These are phyloP conservation scores for Tuber calosporum DNA, from an alignment of 495 filamentous ascomycete species.

Conservation along the genomic window DNA sequence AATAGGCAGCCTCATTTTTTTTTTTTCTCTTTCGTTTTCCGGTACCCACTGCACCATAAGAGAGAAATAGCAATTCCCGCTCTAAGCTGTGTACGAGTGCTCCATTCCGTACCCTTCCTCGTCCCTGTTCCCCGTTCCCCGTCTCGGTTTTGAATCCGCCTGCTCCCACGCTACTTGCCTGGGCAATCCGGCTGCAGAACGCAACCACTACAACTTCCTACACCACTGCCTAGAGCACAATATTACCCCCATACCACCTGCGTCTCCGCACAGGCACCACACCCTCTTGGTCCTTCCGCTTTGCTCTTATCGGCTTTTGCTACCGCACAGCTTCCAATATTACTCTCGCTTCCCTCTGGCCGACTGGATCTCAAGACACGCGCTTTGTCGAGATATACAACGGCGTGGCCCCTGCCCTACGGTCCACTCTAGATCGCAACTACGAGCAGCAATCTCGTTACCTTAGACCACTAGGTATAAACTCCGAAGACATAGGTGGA, in stretches of 20 bases:
- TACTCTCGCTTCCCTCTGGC: constrained; percentile 35
- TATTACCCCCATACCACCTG: constrained; percentile 22
- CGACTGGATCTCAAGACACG: constrained; percentile 36
- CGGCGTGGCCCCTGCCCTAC: constrained; percentile 39
- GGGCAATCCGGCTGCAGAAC: constrained; percentile 11
- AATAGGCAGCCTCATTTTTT: constrained; percentile 7
- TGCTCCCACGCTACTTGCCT: constrained; percentile 27
- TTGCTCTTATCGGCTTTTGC: constrained; percentile 23
- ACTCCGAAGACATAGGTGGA: constrained; percentile 33
- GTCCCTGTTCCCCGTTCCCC: constrained; percentile 38
- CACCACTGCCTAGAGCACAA: constrained; percentile 22
- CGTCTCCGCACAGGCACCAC: constrained; percentile 32
- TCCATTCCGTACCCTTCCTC: constrained; percentile 21
- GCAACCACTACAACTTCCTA: constrained; percentile 29
- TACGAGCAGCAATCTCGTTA: constrained; percentile 34
- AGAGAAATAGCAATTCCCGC: constrained; percentile 3
- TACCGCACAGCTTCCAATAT: constrained; percentile 28
- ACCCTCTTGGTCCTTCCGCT: constrained; percentile 25
- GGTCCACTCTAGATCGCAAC: constrained; percentile 38
- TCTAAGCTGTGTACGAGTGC: constrained; percentile 18
- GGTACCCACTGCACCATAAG: background rate
- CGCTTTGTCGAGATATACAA: constrained; percentile 36
- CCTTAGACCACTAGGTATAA: constrained; percentile 36
- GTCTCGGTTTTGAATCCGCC: constrained; percentile 34
- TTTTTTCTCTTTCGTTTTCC: too few species aligned